phyloP scores from a whole-genome alignment of 2,329 filamentous ascomycete genomes.

The Xylariaceae sp. region DNA sequence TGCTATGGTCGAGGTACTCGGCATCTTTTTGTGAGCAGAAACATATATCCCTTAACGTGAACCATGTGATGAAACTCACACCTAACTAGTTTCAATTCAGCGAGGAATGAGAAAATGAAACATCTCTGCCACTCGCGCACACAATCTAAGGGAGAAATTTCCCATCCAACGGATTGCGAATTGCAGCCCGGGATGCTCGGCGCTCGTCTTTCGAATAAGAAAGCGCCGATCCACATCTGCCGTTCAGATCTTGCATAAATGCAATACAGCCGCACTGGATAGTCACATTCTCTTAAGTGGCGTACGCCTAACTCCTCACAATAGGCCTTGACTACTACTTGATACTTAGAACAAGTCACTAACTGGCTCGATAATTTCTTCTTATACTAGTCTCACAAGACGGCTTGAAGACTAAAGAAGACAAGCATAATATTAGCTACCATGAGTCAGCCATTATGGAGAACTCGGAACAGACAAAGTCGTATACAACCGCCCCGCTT shows the following conservation, averaged over 20 bases:
- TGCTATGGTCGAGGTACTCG: too few relatives aligned
- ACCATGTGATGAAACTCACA: too few relatives aligned
- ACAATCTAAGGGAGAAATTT: too few relatives aligned
- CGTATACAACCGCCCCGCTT: slow-evolving; percentile 21
- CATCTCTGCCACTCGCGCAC: too few relatives aligned
- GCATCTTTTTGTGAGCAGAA: too few relatives aligned
- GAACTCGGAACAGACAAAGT: slow-evolving; percentile 2
- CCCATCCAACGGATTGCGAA: too few relatives aligned
- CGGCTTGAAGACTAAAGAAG: not conserved
- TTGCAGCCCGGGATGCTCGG: too few relatives aligned
- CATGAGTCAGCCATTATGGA: slow-evolving; percentile 8
- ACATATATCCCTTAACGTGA: too few relatives aligned
- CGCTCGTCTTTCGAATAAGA: slow-evolving; percentile 11
- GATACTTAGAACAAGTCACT: slow-evolving; percentile 14
- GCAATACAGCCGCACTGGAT: slow-evolving; percentile 17
- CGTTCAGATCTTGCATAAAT: slow-evolving; percentile 28
- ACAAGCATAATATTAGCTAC: not conserved
- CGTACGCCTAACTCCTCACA: slow-evolving; percentile 6
- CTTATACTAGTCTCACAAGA: too few relatives aligned
- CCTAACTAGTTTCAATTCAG: too few relatives aligned
- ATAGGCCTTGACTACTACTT: slow-evolving; percentile 16
- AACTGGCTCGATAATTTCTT: not conserved
- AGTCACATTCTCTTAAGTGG: slow-evolving; percentile 14
- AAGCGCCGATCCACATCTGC: slow-evolving; percentile 28
- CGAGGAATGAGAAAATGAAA: too few relatives aligned